These are phyloP conservation scores for Neostapfia colusana DNA, from an alignment of 176 grass and related monocot species.

Conservation along the genomic window DNA sequence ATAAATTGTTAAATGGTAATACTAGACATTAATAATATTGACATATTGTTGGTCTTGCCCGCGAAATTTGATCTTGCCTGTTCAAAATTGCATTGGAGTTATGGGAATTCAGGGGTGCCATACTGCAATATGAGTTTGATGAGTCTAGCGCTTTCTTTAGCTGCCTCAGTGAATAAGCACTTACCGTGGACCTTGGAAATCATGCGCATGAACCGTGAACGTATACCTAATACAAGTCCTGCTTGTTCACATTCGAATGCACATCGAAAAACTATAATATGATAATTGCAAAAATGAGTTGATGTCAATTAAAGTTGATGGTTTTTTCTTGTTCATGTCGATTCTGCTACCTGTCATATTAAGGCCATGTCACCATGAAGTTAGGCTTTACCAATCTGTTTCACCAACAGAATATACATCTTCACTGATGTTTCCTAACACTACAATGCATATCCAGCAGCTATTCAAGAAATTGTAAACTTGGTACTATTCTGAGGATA, in stretches of 20 bases:
- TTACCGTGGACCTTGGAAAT: no score
- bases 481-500: neutral
- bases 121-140: no score
- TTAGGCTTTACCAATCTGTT: neutral
- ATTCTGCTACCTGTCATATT: neutral
- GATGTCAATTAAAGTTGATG: neutral
- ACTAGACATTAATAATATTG: no score
- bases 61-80: no score
- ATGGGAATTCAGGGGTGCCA: no score
- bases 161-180: no score
- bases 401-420: conserved; percentile 16
- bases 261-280: neutral
- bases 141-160: no score
- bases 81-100: no score
- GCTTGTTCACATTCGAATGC: neutral
- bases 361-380: neutral
- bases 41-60: no score
- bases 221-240: neutral
- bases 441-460: conserved; percentile 19
- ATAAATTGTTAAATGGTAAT: no score
- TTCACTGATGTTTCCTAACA: conserved; percentile 19
- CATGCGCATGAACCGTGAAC: no score
- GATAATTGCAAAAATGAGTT: neutral
- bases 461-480: conserved; percentile 30
- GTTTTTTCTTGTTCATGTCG: neutral